Percentiles rank a stretch among this genome's conserved stretches.
These are phyloP conservation scores for Nemania sp. DNA, from an alignment of 2,329 filamentous ascomycete genomes.

Conservation along the genomic window DNA sequence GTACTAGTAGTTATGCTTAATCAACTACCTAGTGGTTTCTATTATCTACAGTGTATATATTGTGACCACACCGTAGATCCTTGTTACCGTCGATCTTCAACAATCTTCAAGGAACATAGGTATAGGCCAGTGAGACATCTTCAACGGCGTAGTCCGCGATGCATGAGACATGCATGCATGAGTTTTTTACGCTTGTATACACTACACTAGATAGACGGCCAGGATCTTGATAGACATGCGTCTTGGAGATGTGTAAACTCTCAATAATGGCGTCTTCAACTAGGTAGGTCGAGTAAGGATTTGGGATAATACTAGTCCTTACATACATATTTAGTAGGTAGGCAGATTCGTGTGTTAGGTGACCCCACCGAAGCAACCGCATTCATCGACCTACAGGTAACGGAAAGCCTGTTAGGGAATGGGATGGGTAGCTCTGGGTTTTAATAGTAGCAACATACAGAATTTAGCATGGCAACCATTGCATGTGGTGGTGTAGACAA, in stretches of 20 bases:
- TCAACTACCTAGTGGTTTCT: not conserved
- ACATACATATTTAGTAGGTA: not conserved
- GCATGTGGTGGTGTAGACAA: not conserved
- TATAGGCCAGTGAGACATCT: not conserved
- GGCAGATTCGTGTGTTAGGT: slow-evolving; percentile 9
- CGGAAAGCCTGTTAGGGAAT: slow-evolving; percentile 4
- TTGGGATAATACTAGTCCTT: not conserved
- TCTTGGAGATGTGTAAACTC: slow-evolving; percentile 7
- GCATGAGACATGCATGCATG: slow-evolving; percentile 31
- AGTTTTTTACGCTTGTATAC: not conserved
- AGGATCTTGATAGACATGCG: slow-evolving; percentile 12
- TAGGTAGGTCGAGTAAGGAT: slow-evolving; percentile 4
- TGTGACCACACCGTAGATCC: slow-evolving; percentile 34
- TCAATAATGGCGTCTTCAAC: slow-evolving; percentile 2
- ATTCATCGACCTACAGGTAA: slow-evolving; percentile 36
- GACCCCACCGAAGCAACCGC: slow-evolving; percentile 28
- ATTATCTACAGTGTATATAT: not conserved
- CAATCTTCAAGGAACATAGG: not conserved
- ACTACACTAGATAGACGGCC: not conserved
- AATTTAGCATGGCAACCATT: not conserved
- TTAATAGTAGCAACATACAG: not conserved
- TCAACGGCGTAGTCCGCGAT: slow-evolving; percentile 26
- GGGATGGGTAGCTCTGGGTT: slow-evolving; percentile 18
- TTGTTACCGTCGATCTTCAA: not conserved
- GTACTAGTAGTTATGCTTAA: slow-evolving; percentile 6